Evolutionary conservation across 352 stramenopile genomes (phyloP), one percentile per base, ranked within the genome.

Genomic region (Stramenopiles sp.): DNA sequence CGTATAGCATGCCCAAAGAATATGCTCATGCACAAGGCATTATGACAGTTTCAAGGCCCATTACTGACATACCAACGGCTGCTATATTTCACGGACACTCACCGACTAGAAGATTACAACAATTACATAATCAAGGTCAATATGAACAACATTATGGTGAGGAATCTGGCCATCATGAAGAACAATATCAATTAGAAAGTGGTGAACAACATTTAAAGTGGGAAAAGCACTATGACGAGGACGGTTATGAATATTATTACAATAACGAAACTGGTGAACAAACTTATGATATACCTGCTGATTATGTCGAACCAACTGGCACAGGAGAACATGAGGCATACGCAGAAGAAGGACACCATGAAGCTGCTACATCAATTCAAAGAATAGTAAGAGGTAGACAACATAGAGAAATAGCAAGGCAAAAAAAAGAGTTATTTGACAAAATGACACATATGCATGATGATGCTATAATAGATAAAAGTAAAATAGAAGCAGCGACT

Each of bases 401-500:
- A 53, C 38, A 53, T 53, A 4, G 38, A 53, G 13, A 53, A 53
- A 53, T 53, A 53, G 38, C 38, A n/a, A 13, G 4, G 38, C 38
- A 53, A 53, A 53, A 53, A 53, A 53, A 53, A 13, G 38, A 53
- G 38, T n/a, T 53, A 13, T 53, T 53, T 53, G 38, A 53, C 4
- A 53, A 53, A 13, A 53, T 53, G 38, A 53, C 38, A 13, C 4
- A 53, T 4, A 53, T 53, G 38, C 38, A 53, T 13, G 13, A 53
- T 53, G 38, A 53, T 53, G 38, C 38, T 13, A 53, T 76, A 13
- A 33, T 76, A 33, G 65, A 76, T 76, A 76, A 76, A 76, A 76
- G 30, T 13, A 20, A 76, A 76, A 4, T 33, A 13, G 4, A 31
- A 33, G 65, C 65, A 13, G 65, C 65, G 4, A 31, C 13, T 13